Percentiles rank a stretch among this genome's conserved stretches.
These are phyloP conservation scores for Suhomyces bribrorum DNA, from an alignment of 1,139 yeast genomes.

Conservation along the genomic window DNA sequence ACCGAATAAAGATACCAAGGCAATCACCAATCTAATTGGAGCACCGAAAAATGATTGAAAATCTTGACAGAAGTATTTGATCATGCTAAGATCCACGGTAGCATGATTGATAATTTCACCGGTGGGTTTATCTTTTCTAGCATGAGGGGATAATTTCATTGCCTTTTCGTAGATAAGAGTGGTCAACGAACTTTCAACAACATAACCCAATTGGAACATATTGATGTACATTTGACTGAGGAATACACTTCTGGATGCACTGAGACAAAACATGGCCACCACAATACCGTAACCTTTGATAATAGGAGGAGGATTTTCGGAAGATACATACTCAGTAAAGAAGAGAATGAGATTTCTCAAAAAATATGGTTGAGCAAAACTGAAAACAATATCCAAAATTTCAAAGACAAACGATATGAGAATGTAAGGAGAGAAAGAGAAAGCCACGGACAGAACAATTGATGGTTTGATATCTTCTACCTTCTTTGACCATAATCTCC, in stretches of 20 bases:
- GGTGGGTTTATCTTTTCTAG: constrained; percentile 27
- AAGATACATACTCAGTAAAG: constrained; percentile 15
- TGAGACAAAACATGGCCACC: constrained; percentile 19
- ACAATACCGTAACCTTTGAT: constrained; percentile 26
- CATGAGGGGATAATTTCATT: constrained; percentile 27
- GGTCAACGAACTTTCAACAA: constrained; percentile 25
- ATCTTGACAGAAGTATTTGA: constrained; percentile 20
- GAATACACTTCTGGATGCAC: constrained; percentile 19
- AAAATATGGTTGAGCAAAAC: constrained; percentile 25
- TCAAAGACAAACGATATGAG: constrained; percentile 12
- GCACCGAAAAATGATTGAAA: constrained; percentile 23
- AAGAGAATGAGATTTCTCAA: constrained; percentile 24
- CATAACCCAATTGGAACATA: constrained; percentile 19
- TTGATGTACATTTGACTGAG: constrained; percentile 23
- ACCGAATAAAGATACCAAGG: constrained; percentile 24
- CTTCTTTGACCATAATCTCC: constrained; percentile 5
- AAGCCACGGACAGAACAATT: constrained; percentile 18
- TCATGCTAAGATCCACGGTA: constrained; percentile 24
- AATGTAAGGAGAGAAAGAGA: constrained; percentile 15
- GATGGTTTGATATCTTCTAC: constrained; percentile 19
- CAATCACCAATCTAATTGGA: constrained; percentile 24
- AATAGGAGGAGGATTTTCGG: constrained; percentile 22
- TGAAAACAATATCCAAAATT: constrained; percentile 15
- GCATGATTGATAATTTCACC: constrained; percentile 34
- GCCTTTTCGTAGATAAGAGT: constrained; percentile 28